These are phyloP conservation scores for Poronia punctata DNA, from an alignment of 495 filamentous ascomycete genomes.

Conservation along the genomic window DNA sequence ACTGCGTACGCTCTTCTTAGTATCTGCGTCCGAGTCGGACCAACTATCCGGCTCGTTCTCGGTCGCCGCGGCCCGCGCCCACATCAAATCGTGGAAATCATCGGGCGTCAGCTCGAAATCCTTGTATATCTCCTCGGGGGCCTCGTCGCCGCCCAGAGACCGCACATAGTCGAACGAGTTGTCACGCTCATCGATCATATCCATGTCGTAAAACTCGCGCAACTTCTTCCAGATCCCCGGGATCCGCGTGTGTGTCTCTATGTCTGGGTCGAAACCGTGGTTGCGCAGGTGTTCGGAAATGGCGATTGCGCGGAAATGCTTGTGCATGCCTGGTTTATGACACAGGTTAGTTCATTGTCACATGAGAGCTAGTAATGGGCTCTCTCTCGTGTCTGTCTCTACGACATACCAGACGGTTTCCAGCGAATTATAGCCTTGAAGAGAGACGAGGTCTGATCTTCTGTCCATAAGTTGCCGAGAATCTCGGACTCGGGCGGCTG, in stretches of 20 bases:
- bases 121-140: constrained; percentile 45
- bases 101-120: constrained; percentile 72
- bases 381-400: too few relatives aligned
- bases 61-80: constrained; percentile 55
- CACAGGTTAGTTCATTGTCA: neutral
- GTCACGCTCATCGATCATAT: constrained; percentile 79
- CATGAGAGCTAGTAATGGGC: too few relatives aligned
- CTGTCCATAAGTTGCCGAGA: constrained; percentile 77
- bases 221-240: constrained; percentile 91
- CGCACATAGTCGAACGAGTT: constrained; percentile 59
- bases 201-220: constrained; percentile 74
- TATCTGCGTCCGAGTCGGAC: constrained; percentile 40
- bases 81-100: constrained; percentile 71
- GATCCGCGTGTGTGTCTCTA: constrained; percentile 72
- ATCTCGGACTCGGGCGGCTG: constrained; percentile 24
- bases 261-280: constrained; percentile 68
- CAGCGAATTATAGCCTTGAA: constrained; percentile 84
- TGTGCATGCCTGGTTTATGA: constrained; percentile 72
- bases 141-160: constrained; percentile 43
- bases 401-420: constrained; percentile 88
- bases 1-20: constrained; percentile 15
- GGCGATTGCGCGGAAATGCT: constrained; percentile 91
- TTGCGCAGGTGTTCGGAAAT: constrained; percentile 80
- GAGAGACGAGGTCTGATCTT: constrained; percentile 86
- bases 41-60: constrained; percentile 49